These are phyloP conservation scores for Aureobasidium namibiae DNA, from an alignment of 2,329 filamentous ascomycete species.

Conservation along the genomic window DNA sequence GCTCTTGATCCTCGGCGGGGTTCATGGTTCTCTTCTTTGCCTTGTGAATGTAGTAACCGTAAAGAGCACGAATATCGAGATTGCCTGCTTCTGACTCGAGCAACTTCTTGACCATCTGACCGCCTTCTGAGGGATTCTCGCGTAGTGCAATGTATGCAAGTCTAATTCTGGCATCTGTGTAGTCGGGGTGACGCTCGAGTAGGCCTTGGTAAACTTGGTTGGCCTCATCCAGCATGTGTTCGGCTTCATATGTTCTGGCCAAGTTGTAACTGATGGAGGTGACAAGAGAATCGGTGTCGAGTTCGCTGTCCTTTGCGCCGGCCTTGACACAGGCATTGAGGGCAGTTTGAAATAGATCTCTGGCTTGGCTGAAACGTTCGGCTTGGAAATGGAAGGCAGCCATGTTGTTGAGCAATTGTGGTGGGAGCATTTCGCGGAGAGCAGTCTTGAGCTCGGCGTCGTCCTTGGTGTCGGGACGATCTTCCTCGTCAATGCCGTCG, in stretches of 20 bases:
- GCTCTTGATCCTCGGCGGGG: constrained; percentile 80
- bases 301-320: constrained; percentile 58
- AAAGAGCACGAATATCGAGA: constrained; percentile 83
- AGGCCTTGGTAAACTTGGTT: constrained; percentile 82
- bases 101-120: constrained; percentile 74
- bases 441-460: constrained; percentile 34
- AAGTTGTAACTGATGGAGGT: constrained; percentile 97
- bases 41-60: constrained; percentile 91
- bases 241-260: constrained; percentile 83
- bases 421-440: constrained; percentile 71
- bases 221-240: constrained; percentile 72
- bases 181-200: constrained; percentile 73
- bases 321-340: constrained; percentile 79
- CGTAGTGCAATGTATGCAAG: constrained; percentile 84
- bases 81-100: constrained; percentile 79
- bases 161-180: constrained; percentile 82
- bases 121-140: constrained; percentile 72
- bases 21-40: constrained; percentile 75
- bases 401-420: constrained; percentile 93
- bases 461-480: constrained; percentile 44
- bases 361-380: constrained; percentile 71
- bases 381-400: constrained; percentile 90
- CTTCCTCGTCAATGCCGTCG: constrained; percentile 64
- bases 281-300: constrained; percentile 83
- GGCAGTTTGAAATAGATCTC: constrained; percentile 86